A percentile compares a stretch with the other conserved stretches of the same genome.
phyloP scores from a whole-genome alignment of 164 flowering plant species.

The Annona cherimola region DNA sequence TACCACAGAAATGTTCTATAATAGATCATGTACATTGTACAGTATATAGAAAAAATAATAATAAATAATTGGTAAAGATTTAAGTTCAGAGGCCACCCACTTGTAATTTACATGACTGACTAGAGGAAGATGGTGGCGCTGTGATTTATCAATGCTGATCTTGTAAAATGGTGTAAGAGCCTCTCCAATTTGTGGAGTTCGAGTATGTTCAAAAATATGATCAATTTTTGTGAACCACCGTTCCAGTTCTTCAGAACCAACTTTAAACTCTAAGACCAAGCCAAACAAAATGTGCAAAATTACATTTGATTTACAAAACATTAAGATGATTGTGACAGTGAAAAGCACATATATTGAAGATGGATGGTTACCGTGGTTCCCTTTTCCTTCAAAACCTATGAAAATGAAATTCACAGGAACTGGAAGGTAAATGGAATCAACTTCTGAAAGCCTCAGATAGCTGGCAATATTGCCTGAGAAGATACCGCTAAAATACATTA shows the following conservation, averaged over 20 bases:
- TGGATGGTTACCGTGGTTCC: constrained; percentile 66
- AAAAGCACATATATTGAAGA: not conserved
- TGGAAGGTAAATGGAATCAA: constrained; percentile 83
- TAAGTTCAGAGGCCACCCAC: constrained; percentile 30
- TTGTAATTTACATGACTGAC: constrained; percentile 82
- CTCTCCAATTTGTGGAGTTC: constrained; percentile 73
- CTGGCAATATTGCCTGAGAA: constrained; percentile 74
- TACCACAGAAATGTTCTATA: not conserved
- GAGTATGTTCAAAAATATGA: constrained; percentile 87
- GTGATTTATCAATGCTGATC: constrained; percentile 47
- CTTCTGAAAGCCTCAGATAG: constrained; percentile 76
- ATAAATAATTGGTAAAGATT: not conserved
- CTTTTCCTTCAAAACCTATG: constrained; percentile 96
- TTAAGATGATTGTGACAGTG: not conserved
- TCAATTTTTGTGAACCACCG: constrained; percentile 95
- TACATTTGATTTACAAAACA: not conserved
- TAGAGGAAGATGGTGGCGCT: constrained; percentile 64
- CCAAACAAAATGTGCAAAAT: not conserved
- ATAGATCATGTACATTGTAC: not conserved
- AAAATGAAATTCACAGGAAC: constrained; percentile 93
- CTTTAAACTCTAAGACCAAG: constrained; percentile 53
- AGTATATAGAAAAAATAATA: not conserved
- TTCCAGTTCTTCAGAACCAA: constrained; percentile 78
- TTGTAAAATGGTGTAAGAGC: constrained; percentile 69
- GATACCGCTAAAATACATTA: constrained; percentile 1